Percentiles rank a stretch among this genome's conserved stretches.
phyloP scores from a whole-genome alignment of 768 basidiomycete genomes.

The Amanita rimosa region DNA sequence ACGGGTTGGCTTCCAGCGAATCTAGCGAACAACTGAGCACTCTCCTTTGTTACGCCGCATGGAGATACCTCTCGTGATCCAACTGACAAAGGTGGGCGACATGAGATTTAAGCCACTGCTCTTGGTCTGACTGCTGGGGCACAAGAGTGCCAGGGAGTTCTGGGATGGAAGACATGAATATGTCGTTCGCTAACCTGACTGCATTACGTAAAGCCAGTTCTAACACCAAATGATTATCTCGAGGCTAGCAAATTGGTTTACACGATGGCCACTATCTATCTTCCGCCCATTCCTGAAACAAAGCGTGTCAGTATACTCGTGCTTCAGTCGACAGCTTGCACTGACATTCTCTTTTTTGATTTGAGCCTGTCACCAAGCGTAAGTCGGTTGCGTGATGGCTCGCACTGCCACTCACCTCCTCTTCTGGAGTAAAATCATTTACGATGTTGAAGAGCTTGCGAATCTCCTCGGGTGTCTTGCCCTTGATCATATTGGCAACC shows the following conservation, averaged over 20 bases:
- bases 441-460: slow-evolving; percentile 97
- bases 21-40: slow-evolving; percentile 23
- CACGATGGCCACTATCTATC: slow-evolving; percentile 51
- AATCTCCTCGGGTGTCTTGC: slow-evolving; percentile 99
- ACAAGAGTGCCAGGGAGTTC: slow-evolving; percentile 60
- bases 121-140: slow-evolving; percentile 44
- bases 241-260: not conserved
- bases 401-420: slow-evolving; percentile 56
- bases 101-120: slow-evolving; percentile 48
- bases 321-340: slow-evolving; percentile 9
- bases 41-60: not conserved
- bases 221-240: not conserved
- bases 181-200: not conserved
- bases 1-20: slow-evolving; percentile 97
- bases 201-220: slow-evolving; percentile 10
- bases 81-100: slow-evolving; percentile 60
- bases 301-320: slow-evolving; percentile 11
- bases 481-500: slow-evolving; percentile 99
- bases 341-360: slow-evolving; percentile 99
- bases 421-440: slow-evolving; percentile 98
- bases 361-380: slow-evolving; percentile 49
- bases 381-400: not conserved
- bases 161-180: slow-evolving; percentile 43
- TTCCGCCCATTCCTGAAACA: slow-evolving; percentile 80
- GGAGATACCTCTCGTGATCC: slow-evolving; percentile 47